Percentiles rank a stretch among this genome's conserved stretches.
Conservation (phyloP, 2,329 filamentous ascomycete genomes). For the Ascosphaera acerosa region DNA sequence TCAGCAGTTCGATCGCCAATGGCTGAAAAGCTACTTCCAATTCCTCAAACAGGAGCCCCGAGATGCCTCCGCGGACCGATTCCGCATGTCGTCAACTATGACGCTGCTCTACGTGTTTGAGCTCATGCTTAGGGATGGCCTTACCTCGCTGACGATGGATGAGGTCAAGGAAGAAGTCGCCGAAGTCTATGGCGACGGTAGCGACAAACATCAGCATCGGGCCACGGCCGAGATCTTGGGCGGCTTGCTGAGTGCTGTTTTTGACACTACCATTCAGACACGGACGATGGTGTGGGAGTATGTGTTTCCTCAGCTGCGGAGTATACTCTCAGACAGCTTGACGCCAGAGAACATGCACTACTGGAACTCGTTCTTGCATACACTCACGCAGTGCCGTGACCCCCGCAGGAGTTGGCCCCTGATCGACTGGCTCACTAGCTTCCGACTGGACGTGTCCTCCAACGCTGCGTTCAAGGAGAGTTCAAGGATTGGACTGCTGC, state of each 20-base stretch:
- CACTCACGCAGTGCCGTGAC: slow-evolving; percentile 71
- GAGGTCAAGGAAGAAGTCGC: slow-evolving; percentile 64
- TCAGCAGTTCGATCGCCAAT: slow-evolving; percentile 49
- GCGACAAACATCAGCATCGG: slow-evolving; percentile 91
- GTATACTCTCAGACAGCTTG: slow-evolving; percentile 69
- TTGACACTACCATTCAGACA: slow-evolving; percentile 48
- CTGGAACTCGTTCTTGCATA: slow-evolving; percentile 83
- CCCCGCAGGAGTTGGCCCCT: slow-evolving; percentile 70
- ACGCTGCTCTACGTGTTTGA: slow-evolving; percentile 78
- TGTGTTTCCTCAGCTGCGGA: slow-evolving; percentile 63
- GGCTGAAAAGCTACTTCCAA: slow-evolving; percentile 70
- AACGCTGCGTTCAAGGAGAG: slow-evolving; percentile 98
- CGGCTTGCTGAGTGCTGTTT: slow-evolving; percentile 54
- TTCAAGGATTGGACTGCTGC: slow-evolving; percentile 75
- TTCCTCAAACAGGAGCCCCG: slow-evolving; percentile 93
- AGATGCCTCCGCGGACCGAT: slow-evolving; percentile 56
- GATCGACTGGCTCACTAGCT: slow-evolving; percentile 55
- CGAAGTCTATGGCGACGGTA: slow-evolving; percentile 69
- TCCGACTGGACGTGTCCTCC: slow-evolving; percentile 77
- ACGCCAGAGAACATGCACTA: slow-evolving; percentile 88
- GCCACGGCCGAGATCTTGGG: slow-evolving; percentile 86
- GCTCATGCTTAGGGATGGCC: slow-evolving; percentile 48
- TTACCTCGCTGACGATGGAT: slow-evolving; percentile 54
- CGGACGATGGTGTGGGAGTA: slow-evolving; percentile 66
- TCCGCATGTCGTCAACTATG: slow-evolving; percentile 69